Percentiles rank a stretch among this genome's conserved stretches.
Conservation (phyloP, 306 rosid genomes). For the Erythrophleum fordii region DNA sequence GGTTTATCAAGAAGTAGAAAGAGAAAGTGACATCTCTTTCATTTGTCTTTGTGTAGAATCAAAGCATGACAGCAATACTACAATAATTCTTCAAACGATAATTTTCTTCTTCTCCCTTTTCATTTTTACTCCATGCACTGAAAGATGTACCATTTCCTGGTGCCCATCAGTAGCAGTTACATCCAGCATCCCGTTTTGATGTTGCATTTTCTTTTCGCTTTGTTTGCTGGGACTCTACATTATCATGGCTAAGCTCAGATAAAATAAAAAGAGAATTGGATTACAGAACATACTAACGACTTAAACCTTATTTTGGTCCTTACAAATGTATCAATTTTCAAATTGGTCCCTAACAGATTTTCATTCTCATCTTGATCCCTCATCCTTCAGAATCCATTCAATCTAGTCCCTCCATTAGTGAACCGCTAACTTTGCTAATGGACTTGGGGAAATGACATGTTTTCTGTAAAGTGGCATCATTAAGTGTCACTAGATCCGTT, state of each 20-base stretch:
- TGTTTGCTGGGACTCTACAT: slow-evolving; percentile 54
- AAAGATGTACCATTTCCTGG: slow-evolving; percentile 22
- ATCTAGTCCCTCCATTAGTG: not conserved
- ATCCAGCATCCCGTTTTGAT: slow-evolving; percentile 32
- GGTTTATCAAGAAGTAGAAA: slow-evolving; percentile 9
- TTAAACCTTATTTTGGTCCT: not conserved
- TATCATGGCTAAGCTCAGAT: slow-evolving; percentile 27
- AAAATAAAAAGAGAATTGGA: slow-evolving; percentile 13
- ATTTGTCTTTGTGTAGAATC: slow-evolving; percentile 26
- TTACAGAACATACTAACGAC: not conserved
- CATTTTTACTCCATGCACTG: slow-evolving; percentile 10
- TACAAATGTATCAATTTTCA: not conserved
- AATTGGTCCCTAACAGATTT: not conserved
- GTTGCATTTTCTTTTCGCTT: slow-evolving; percentile 49
- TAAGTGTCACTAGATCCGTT: not conserved
- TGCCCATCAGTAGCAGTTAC: slow-evolving; percentile 31
- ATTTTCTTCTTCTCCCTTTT: slow-evolving; percentile 22
- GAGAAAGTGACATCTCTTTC: not conserved
- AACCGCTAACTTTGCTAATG: not conserved
- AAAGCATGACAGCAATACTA: not conserved
- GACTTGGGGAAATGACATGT: not conserved
- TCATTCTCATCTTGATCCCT: not conserved
- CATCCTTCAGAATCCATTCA: not conserved
- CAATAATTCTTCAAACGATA: slow-evolving; percentile 16
- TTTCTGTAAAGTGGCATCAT: not conserved